Base-by-base conservation (phyloP, 192 early-diverging fungal species). In the Coemansia umbellata region DNA sequence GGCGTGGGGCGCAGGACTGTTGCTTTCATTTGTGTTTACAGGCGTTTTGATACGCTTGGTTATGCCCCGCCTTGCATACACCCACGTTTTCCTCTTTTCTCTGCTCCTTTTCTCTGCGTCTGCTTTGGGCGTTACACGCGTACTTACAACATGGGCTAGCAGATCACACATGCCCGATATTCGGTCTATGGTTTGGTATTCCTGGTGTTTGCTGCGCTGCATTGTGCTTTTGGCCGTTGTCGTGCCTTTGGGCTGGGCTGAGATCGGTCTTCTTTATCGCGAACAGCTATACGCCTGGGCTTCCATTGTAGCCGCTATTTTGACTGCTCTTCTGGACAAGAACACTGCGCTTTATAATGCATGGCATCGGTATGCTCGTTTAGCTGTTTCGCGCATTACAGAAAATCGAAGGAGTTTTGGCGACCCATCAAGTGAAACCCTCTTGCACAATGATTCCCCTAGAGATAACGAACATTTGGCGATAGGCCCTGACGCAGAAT, bases 1-100 rank as follows among this genome's bases (percentile, higher is more conserved):
- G 21, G 57, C 62, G 6, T 74, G 55, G 21, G 27, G 39, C 19
- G 40, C 56, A 7, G 65, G 55, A 6, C 27, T 75, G 18, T 31
- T 64, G 28, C 56, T 50, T 5, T 47, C 72, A 43, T 53, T 75
- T 5, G 21, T 63, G 17, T 51, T 63, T n/a, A 63, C 64, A 1
- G 72, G 72, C 10, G 24, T 56, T 3, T 30, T 75, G 28, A 26
- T 75, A 10, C 41, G 14, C n/a, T 37, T 68, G 24, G 65, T 60
- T 11, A 50, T 31, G 14, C 72, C 72, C n/a, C 72, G 65, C 33
- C 60, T 75, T 33, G 72, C 60, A 10, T 75, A 75, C 55, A 64
- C 72, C 21, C 72, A 75, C 17, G 6, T 57, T 17, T 8, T 49
- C 14, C 53, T 75, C 36, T 45, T 55, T 30, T 11, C 43, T 4